Percentiles rank a stretch among this genome's conserved stretches.
Evolutionary conservation across 495 filamentous ascomycete genomes (phyloP).

Genomic region (Xylaria scruposa): DNA sequence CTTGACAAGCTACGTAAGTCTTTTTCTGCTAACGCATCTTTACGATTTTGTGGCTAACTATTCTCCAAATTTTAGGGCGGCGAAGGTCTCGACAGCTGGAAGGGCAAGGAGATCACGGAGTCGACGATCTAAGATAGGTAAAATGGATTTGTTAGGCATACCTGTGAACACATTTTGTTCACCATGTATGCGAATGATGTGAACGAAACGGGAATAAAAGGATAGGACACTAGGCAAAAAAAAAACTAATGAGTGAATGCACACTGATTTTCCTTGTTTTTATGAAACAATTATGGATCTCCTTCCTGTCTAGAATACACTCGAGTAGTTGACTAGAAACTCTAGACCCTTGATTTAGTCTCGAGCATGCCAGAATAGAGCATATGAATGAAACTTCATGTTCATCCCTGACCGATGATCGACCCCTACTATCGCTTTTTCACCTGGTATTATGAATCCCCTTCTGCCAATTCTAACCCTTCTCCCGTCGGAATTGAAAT

Average conservation of each 20-base stretch:
- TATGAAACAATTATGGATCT: not conserved
- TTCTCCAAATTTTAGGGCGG: constrained; percentile 68
- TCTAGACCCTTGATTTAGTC: not conserved
- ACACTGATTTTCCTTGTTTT: not conserved
- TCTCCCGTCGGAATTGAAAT: not conserved
- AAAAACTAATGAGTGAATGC: constrained; percentile 11
- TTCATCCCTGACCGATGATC: not conserved
- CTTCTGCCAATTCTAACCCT: not conserved
- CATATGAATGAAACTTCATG: not conserved
- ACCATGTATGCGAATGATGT: constrained; percentile 17
- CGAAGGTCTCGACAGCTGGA: constrained; percentile 83
- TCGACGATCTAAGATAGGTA: constrained; percentile 43
- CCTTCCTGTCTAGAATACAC: not conserved
- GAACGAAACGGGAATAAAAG: constrained; percentile 9
- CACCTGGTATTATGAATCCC: not conserved
- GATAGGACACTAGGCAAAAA: constrained; percentile 14
- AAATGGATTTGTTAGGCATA: not conserved
- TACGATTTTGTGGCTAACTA: not conserved
- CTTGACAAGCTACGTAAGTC: constrained; percentile 92
- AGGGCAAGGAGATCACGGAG: constrained; percentile 75
- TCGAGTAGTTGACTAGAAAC: not conserved
- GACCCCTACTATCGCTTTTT: not conserved
- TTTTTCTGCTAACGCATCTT: not conserved
- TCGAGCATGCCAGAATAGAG: not conserved
- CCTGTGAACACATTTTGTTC: not conserved